Conservation (phyloP, 768 basidiomycete species). For the Panaeolus cyanescens region DNA sequence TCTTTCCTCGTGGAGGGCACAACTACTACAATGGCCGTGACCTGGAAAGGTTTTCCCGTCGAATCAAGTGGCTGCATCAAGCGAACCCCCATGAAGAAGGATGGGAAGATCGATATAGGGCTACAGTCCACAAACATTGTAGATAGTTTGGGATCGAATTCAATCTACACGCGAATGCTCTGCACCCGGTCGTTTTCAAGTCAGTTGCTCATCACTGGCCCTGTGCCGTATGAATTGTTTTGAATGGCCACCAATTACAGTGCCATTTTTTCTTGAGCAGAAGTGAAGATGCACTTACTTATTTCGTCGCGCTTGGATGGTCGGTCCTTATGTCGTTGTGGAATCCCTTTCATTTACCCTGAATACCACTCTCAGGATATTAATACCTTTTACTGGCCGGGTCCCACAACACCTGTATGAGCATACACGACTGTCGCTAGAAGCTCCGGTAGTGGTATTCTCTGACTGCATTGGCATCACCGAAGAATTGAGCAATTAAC, state of each 20-base stretch:
- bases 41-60: slow-evolving; percentile 44
- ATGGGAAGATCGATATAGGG: slow-evolving; percentile 48
- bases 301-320: not conserved
- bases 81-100: slow-evolving; percentile 31
- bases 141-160: not conserved
- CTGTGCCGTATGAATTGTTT: too few relatives aligned
- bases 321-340: not conserved
- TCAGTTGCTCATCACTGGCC: too few relatives aligned
- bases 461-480: not conserved
- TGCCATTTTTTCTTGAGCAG: too few relatives aligned
- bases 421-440: not conserved
- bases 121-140: slow-evolving; percentile 10
- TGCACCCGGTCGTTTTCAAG: not conserved
- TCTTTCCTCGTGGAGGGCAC: slow-evolving; percentile 58
- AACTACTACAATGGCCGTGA: slow-evolving; percentile 64
- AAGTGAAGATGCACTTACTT: not conserved
- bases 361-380: not conserved
- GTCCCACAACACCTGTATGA: not conserved
- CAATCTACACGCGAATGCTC: not conserved
- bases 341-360: not conserved
- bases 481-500: too few relatives aligned
- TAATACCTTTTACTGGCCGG: not conserved
- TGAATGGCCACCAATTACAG: too few relatives aligned
- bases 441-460: not conserved
- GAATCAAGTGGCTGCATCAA: slow-evolving; percentile 45